Evolutionary conservation across 2,329 filamentous ascomycete genomes (phyloP), one percentile per base, ranked within the genome.

Genomic region (Polychaeton citri): DNA sequence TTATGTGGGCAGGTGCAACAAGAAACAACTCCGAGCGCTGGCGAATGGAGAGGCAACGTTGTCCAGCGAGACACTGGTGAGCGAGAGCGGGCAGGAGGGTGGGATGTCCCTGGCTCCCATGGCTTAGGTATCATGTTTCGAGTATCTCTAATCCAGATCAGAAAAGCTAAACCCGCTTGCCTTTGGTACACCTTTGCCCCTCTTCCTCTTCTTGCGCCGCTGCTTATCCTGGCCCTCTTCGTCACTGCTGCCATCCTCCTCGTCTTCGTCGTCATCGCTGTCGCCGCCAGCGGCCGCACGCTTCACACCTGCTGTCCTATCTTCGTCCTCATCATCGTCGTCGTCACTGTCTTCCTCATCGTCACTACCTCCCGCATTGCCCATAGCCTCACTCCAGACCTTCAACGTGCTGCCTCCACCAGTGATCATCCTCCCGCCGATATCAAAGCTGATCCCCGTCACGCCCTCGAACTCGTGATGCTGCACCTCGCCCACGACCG

Each of bases 391-490:
- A 41, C 76, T 76, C 90, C 90, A 98, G 2, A 96, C 78, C 59
- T 95, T 95, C 43, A 98, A 73, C 0, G 77, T 76, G 47, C 72
- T 73, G 1, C 90, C 90, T 36, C 90, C 90, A 8, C 85, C 87
- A 50, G 79, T 92, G 47, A 98, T 85, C 68, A 98, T 75, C 32
- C 90, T 72, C 32, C 86, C 83, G 35, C 79, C 75, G 34, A 81
- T 79, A 60, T 96, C 90, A 44, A 96, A 93, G 1, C 71, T 81
- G 1, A 98, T 60, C 0, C 74, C 81, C 2, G 86, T 72, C 3
- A 95, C 86, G 2, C 81, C 81, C 54, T 96, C 88, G 13, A 90
- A 63, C 40, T 93, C 86, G 51, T 95, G 84, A 55, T 95, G 88
- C 48, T 74, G 64, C 50, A 80, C 53, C 35, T 79, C 72, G 1